Evolutionary conservation across 352 stramenopile genomes (phyloP), one percentile per base, ranked within the genome.

Genomic region (Globisporangium mamillatum): DNA sequence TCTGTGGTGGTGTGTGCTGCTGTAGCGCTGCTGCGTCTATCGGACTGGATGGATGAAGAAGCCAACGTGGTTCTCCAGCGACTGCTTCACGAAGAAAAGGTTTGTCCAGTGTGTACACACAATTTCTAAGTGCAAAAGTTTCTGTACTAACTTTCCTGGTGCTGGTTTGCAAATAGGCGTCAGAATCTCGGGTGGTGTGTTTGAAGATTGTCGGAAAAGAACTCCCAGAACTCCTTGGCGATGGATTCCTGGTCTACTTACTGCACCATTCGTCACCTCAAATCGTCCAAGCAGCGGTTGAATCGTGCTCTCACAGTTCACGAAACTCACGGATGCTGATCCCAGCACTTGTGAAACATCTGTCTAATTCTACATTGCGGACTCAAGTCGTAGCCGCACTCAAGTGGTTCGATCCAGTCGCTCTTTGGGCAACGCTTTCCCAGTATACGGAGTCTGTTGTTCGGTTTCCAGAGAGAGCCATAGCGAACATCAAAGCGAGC

Each of bases 11-110:
- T 94, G 3, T 93, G 86, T 50, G 81, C 86, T 32, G 86, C 88
- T 9, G 88, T 96, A 9, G 86, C 86, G 3, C 68, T 94, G 12
- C 62, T 96, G 2, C 79, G 84, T 4, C 50, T 92, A 8, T 92
- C 85, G 0, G 83, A 96, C 50, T 96, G 86, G 86, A 96, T 94
- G 83, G 80, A 96, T 56, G 86, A 96, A 80, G 79, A 89, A 64
- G 83, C 88, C 1, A 94, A 93, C 57, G 34, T 94, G 20, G 76
- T 93, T 65, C 75, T 96, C 22, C 88, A 96, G 58, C 70, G 81
- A 27, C 63, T 96, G 2, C 74, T 96, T 12, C 88, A 96, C 59
- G 87, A 96, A 67, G 86, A 94, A 67, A 84, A 78, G 72, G 80
- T 87, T 64, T 27, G 69, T 48, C 4, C 3, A 34, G 18, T 22